Percentiles rank a stretch among this genome's conserved stretches.
These are phyloP conservation scores for Vachellia pachyceras DNA, from an alignment of 306 rosid species.

Conservation along the genomic window DNA sequence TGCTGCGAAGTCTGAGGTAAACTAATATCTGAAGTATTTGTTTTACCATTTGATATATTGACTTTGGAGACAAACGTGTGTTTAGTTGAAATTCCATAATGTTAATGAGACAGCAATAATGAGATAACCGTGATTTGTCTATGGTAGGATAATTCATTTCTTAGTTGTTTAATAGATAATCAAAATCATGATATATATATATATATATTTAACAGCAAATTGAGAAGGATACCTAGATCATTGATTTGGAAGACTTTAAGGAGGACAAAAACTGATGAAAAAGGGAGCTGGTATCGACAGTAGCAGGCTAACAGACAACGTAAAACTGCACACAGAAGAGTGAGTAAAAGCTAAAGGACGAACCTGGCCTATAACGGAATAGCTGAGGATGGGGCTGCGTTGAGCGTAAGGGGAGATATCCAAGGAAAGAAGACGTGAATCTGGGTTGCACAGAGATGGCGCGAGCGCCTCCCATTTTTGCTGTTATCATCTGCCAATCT, in stretches of 20 bases:
- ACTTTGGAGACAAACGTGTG: background rate
- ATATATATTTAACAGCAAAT: background rate
- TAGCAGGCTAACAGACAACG: background rate
- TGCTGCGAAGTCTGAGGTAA: background rate
- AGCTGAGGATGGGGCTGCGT: slow-evolving; percentile 57
- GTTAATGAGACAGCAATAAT: background rate
- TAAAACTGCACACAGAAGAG: background rate
- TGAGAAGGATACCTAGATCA: background rate
- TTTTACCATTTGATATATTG: background rate
- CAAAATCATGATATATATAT: background rate
- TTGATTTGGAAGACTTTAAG: background rate
- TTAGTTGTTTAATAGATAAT: background rate
- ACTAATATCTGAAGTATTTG: background rate
- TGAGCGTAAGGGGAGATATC: slow-evolving; percentile 53
- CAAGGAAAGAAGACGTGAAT: slow-evolving; percentile 52
- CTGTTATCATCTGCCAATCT: background rate
- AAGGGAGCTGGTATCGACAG: background rate
- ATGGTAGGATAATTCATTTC: background rate
- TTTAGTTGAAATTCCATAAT: background rate
- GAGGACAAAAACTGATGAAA: background rate
- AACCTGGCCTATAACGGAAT: slow-evolving; percentile 61
- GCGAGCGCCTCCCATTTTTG: slow-evolving; percentile 42
- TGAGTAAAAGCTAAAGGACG: background rate
- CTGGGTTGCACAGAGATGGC: slow-evolving; percentile 51
- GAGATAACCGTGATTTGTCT: background rate